A percentile compares a stretch with the other conserved stretches of the same genome.
Conservation (phyloP, 192 early-diverging fungal species). For the Coemansia sp. region DNA sequence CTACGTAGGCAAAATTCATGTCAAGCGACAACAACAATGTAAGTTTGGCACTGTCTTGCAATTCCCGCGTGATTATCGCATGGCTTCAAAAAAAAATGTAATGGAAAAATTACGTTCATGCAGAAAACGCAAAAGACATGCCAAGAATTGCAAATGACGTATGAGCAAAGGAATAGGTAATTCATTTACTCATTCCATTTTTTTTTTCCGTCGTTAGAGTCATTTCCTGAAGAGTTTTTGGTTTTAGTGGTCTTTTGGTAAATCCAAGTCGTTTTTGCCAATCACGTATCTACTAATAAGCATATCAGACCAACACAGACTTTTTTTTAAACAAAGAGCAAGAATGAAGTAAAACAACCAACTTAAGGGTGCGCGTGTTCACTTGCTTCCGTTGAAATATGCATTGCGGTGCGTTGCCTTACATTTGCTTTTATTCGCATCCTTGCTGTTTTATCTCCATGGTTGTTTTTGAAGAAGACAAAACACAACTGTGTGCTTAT, state of each 20-base stretch:
- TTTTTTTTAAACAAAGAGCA: not conserved
- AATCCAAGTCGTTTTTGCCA: no score
- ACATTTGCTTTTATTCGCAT: conserved; percentile 10
- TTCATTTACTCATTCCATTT: no score
- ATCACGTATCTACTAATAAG: not conserved
- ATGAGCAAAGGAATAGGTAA: no score
- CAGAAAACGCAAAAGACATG: not conserved
- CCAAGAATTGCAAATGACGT: not conserved
- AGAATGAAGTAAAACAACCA: conserved; percentile 5
- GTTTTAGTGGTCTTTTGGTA: no score
- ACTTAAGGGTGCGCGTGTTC: conserved; percentile 9
- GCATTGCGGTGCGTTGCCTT: conserved; percentile 26
- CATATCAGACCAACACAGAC: not conserved
- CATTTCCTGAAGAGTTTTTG: no score
- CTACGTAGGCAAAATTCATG: no score
- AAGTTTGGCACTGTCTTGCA: not conserved
- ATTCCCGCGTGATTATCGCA: not conserved
- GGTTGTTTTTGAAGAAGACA: no score
- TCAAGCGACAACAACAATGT: no score
- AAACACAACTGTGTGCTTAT: no score
- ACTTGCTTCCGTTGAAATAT: conserved; percentile 1
- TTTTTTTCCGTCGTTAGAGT: no score
- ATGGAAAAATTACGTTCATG: not conserved
- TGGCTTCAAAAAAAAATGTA: not conserved
- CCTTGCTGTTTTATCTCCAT: not conserved